These are phyloP conservation scores for Ceratonia siliqua DNA, from an alignment of 306 rosid species.

Conservation along the genomic window DNA sequence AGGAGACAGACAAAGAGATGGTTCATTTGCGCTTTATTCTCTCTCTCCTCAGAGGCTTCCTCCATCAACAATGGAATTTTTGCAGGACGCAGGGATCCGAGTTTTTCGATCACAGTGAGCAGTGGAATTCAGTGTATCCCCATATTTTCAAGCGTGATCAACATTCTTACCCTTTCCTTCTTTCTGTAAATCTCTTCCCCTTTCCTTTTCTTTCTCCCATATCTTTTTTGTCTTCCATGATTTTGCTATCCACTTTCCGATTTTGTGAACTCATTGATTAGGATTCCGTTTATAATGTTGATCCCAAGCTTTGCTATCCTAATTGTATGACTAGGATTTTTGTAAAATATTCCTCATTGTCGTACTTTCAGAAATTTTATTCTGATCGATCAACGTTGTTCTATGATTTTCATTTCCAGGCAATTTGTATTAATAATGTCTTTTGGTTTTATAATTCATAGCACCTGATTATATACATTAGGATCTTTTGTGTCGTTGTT, in stretches of 20 bases:
- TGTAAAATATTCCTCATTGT: background rate
- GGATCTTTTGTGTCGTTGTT: constrained; percentile 20
- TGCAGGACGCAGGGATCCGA: constrained; percentile 68
- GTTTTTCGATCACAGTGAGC: constrained; percentile 57
- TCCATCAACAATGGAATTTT: constrained; percentile 57
- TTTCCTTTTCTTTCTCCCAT: background rate
- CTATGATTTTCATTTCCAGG: background rate
- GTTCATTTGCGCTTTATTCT: constrained; percentile 35
- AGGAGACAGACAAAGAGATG: background rate
- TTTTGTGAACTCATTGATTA: background rate
- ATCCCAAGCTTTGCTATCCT: background rate
- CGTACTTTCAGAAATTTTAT: background rate
- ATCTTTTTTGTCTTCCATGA: background rate
- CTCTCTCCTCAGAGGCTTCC: background rate
- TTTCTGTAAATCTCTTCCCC: constrained; percentile 34
- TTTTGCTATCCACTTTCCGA: background rate
- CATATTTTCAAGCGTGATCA: constrained; percentile 45
- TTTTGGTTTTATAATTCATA: background rate
- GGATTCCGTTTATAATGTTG: background rate
- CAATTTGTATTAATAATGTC: background rate
- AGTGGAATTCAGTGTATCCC: constrained; percentile 34
- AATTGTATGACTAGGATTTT: background rate
- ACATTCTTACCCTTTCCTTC: constrained; percentile 24
- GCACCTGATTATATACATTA: background rate
- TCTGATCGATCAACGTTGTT: constrained; percentile 26